Evolutionary conservation across 2,329 filamentous ascomycete genomes (phyloP), one percentile per base, ranked within the genome.

Genomic region (Remersonia thermophila): DNA sequence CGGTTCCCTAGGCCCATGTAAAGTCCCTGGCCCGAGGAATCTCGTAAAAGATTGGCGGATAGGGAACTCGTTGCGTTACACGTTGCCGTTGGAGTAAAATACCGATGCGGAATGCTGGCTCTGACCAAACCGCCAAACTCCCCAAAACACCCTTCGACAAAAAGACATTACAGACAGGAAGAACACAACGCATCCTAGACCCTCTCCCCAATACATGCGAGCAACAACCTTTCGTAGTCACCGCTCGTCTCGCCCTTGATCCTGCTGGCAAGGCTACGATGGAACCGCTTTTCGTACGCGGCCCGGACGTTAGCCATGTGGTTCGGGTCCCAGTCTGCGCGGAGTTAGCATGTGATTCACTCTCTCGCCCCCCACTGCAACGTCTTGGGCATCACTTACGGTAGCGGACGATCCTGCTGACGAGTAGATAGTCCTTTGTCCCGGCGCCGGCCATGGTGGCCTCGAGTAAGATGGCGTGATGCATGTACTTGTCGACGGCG

Each of bases 171-270:
- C 23, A 12, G 5, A 11, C 10, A 27, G 14, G 27, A 29, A 14
- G n/a, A 11, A 32, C 13, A 32, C 11, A 25, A 27, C n/a, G 7
- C 18, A 6, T 2, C 36, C 42, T 45, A 51, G 28, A 51, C 42
- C 29, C 30, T 45, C 47, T 69, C 67, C 13, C 69, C 70, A 34
- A 74, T 59, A 36, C 68, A 72, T n/a, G 80, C 84, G 45, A 93
- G 59, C 71, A 95, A 67, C 51, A 89, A 59, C 47, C 62, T 71
- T 60, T 83, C 69, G 49, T 91, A 93, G 57, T 94, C 80, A 4
- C 86, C 83, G 42, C 80, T 83, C 4, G 84, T 93, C 66, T 96
- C 89, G 2, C 79, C 76, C 53, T 73, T 73, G 51, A 96, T 82
- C 32, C 85, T 68, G 38, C 66, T 65, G 9, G 71, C 67, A 38